Conservation (phyloP, 805 yeast species). For the Pichia rugopelliculosa region DNA sequence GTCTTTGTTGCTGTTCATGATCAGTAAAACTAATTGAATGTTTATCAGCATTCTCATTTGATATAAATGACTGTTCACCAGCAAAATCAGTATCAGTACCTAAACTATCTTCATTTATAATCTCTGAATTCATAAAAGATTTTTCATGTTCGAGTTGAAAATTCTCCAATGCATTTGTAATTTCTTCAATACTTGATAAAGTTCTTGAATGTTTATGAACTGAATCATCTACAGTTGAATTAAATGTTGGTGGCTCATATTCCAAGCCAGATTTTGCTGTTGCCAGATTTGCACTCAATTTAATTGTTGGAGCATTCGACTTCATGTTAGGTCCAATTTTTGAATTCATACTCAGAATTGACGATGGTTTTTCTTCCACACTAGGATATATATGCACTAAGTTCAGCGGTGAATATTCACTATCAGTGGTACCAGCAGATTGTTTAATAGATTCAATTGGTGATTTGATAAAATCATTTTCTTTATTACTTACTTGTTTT, state of each 20-base stretch:
- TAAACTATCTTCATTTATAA: not conserved
- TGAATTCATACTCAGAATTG: not conserved
- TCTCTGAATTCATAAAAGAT: not conserved
- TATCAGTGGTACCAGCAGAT: conserved; percentile 1
- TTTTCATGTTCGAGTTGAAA: conserved; percentile 10
- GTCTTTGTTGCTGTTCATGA: not conserved
- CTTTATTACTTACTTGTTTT: not conserved
- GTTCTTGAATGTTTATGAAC: conserved; percentile 14
- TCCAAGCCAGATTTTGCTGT: not conserved
- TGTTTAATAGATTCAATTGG: conserved; percentile 1
- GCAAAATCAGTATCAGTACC: not conserved
- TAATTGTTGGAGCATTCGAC: conserved; percentile 1
- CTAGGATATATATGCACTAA: conserved; percentile 2
- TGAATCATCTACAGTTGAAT: not conserved
- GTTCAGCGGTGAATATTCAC: conserved; percentile 6
- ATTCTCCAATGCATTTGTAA: conserved; percentile 11
- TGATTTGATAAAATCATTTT: not conserved
- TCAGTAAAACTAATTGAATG: not conserved
- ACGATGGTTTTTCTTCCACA: not conserved
- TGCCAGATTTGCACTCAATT: not conserved
- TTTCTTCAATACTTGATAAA: conserved; percentile 15
- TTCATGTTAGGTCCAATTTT: not conserved
- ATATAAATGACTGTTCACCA: not conserved
- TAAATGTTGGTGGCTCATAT: conserved; percentile 8
- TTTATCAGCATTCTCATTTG: not conserved